These are phyloP conservation scores for Nitzschia sp. DNA, from an alignment of 108 stramenopile species.

Conservation along the genomic window DNA sequence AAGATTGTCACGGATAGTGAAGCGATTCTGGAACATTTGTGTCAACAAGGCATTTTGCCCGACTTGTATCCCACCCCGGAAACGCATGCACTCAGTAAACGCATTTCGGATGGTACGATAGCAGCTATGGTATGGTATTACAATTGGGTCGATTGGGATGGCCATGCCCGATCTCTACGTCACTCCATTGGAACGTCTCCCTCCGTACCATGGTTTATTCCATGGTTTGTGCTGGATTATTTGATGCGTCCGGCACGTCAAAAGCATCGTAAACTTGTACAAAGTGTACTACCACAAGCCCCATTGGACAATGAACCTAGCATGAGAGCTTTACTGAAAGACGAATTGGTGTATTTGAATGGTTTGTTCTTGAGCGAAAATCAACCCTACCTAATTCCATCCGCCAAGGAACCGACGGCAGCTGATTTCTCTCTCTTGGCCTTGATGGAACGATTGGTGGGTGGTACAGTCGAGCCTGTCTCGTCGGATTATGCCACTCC, in stretches of 20 bases:
- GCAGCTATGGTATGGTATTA: constrained; percentile 21
- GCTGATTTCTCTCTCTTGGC: constrained; percentile 8
- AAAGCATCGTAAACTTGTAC: neutral
- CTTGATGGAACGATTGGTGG: constrained; percentile 6
- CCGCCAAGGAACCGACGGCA: constrained; percentile 4
- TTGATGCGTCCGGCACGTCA: neutral
- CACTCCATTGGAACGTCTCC: neutral
- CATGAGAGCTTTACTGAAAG: neutral
- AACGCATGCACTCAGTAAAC: constrained; percentile 3
- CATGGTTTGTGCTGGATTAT: neutral
- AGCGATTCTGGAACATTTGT: constrained; percentile 8
- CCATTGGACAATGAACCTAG: neutral
- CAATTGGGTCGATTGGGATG: constrained; percentile 4
- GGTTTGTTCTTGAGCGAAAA: neutral
- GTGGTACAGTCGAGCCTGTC: neutral
- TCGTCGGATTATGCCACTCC: neutral
- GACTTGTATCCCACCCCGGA: constrained; percentile 1
- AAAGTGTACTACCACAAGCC: neutral
- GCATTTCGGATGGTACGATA: neutral
- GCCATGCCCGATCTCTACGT: neutral
- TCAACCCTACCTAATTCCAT: constrained; percentile 9
- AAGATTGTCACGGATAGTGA: constrained; percentile 10
- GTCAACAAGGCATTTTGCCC: neutral
- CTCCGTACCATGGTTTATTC: constrained; percentile 5
- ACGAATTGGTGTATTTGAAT: constrained; percentile 10